Evolutionary conservation across 495 filamentous ascomycete species (phyloP), one percentile per base, ranked within the genome.

Genomic region (Lichenothelia convexa): DNA sequence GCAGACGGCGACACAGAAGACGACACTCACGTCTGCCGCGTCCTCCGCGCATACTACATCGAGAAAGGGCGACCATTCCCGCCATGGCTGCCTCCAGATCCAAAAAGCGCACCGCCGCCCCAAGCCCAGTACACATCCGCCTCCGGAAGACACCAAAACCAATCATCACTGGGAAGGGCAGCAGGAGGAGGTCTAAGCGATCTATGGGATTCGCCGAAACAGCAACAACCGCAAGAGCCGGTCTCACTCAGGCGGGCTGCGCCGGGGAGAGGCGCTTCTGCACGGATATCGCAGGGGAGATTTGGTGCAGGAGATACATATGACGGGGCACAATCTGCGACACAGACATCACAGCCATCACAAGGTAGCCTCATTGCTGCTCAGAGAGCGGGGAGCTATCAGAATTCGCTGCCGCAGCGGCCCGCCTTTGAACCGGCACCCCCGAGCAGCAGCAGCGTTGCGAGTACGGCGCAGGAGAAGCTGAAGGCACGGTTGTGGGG

Each of bases 1-100:
- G 67, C 74, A 39, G 86, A 93, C 60, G 80, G 80, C 43, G 86
- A 94, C 49, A 89, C 83, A 39, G 84, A 91, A 60, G 85, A 93
- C 59, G 79, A 89, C 62, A 86, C 84, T 1, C 84, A 93, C 60
- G 75, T 97, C 51, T 87, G 81, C 59, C 79, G 86, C 51, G 86
- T 92, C 11, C 73, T 97, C n/a, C 79, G 89, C 35, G 78, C 73
- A 39, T 93, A 95, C 65, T 97, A 97, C 62, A 71, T 61, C 23
- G 89, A 95, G 51, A 91, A 91, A 47, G 75, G 75, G 43, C 72
- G 75, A 12, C 69, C 78, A 0, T 83, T 83, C 49, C 89, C 89
- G 5, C 56, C 62, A 41, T 97, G 89, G 89, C 78, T 97, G 8
- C 84, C 80, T 18, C 80, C 78, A 11, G 82, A 84, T 46, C 84